Base-by-base conservation (phyloP, 2,329 filamentous ascomycete genomes). In the Clarireedia sp. region DNA sequence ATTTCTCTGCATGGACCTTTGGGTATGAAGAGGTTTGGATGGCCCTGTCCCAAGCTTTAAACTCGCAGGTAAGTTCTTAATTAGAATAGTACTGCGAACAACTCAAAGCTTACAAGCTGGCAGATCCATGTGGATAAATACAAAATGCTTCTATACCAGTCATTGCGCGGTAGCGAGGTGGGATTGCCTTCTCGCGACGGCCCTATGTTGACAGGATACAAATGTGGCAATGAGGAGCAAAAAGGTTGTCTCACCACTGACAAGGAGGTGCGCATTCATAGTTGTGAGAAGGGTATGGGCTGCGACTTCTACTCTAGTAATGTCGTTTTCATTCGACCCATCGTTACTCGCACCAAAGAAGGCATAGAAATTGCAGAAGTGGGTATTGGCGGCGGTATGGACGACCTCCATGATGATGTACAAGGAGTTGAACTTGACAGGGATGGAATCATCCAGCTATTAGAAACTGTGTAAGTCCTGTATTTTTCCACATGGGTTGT, bases 11-110 rank as follows among this genome's bases (percentile, higher is more conserved):
- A 0, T 96, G 91, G 90, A 96, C 92, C 0, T 94, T 94, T 66
- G 89, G 88, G 0, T 96, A 96, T 60, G 91, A 97, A 68, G 87
- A 95, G 51, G 90, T 96, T 0, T 96, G 90, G 90, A 75, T 90
- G 57, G 86, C 89, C 0, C 72, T 97, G 0, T 85, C 90, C 0
- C 79, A 83, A 21, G 81, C 83, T 10, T 73, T 96, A 0, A 72
- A 80, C 5, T 85, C 85, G 3, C 78, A 76, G 66, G 85, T 85
- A 70, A 56, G 65, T 41, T 19, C 24, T 26, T 8, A 7, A 26
- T 14, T 3, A 1, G 29, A 5, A 33, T 14, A 12, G 12, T 4
- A 10, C 3, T 3, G 2, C 10, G 12, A 33, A 33, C 3, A 10
- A 2, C 3, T 12, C 29, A 33, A 33, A 33, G 29, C 29, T 33